phyloP scores from a whole-genome alignment of 1,284 basidiomycete species.

The Entoloma clypeatum region DNA sequence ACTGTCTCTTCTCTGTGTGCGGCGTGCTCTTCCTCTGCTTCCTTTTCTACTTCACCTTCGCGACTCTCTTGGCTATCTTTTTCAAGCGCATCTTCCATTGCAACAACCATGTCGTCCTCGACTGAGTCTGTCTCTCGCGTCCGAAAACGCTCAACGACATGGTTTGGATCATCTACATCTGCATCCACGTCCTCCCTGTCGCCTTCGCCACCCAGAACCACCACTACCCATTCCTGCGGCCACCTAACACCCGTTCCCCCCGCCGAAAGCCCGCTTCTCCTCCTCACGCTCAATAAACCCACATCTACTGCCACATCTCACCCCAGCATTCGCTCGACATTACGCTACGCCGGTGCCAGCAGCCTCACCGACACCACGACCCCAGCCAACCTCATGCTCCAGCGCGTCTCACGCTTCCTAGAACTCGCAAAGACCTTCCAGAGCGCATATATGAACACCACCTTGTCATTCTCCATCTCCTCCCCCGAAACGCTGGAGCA shows the following conservation, averaged over 20 bases:
- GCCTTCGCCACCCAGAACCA: constrained; percentile 4
- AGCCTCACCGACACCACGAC: constrained; percentile 1
- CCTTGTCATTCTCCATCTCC: constrained; percentile 40
- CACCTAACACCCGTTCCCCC: constrained; percentile 24
- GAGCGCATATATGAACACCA: constrained; percentile 49
- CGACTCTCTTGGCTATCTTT: constrained; percentile 30
- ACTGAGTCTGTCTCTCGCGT: constrained; percentile 20
- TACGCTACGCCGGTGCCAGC: neutral
- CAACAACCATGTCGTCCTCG: constrained; percentile 19
- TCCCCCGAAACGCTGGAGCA: constrained; percentile 20
- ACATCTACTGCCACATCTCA: constrained; percentile 15
- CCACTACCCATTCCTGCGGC: constrained; percentile 19
- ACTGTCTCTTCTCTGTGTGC: constrained; percentile 19
- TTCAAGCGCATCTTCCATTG: constrained; percentile 20
- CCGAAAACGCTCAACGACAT: too few relatives aligned
- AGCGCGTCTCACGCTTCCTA: constrained; percentile 44
- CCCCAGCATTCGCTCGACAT: neutral
- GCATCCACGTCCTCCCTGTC: constrained; percentile 3
- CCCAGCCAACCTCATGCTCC: constrained; percentile 32
- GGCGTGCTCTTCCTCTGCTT: constrained; percentile 31
- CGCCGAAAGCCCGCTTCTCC: constrained; percentile 24
- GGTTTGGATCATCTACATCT: constrained; percentile 20
- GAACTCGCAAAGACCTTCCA: constrained; percentile 55
- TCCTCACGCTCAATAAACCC: constrained; percentile 1
- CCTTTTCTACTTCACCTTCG: constrained; percentile 37